These are phyloP conservation scores for Mesostigma viride DNA, from an alignment of 139 green algal genomes.

Conservation along the genomic window DNA sequence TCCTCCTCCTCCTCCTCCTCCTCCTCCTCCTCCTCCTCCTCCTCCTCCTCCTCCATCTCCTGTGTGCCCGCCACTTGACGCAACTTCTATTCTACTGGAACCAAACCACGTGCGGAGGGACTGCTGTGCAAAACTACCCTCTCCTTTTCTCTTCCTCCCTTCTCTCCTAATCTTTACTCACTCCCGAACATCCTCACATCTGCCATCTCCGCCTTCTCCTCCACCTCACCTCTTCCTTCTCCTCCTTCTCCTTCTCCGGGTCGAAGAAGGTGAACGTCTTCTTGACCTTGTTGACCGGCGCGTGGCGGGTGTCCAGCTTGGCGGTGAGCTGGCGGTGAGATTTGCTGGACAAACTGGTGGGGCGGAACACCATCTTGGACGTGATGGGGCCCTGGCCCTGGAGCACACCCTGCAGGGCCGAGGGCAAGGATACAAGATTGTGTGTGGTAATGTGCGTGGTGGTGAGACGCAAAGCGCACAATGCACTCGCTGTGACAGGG, in stretches of 20 bases:
- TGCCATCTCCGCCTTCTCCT: too few relatives aligned
- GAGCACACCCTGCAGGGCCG: slow-evolving; percentile 3
- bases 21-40: neutral
- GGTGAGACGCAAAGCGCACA: too few relatives aligned
- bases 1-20: neutral
- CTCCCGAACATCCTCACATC: slow-evolving; percentile 13
- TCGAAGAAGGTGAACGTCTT: slow-evolving; percentile 33
- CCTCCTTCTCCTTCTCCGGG: slow-evolving; percentile 48
- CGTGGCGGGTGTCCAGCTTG: slow-evolving; percentile 35
- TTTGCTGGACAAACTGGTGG: slow-evolving; percentile 44
- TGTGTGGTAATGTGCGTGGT: too few relatives aligned
- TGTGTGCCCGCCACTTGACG: neutral
- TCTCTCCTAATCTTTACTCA: neutral
- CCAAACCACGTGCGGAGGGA: neutral
- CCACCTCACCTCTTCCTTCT: too few relatives aligned
- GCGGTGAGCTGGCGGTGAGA: slow-evolving; percentile 49
- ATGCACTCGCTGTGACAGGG: too few relatives aligned
- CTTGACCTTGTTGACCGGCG: slow-evolving; percentile 32
- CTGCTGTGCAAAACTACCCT: neutral
- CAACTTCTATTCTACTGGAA: neutral
- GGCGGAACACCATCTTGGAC: slow-evolving; percentile 49
- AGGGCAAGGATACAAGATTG: too few relatives aligned
- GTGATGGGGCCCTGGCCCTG: slow-evolving; percentile 58
- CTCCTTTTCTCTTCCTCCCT: slow-evolving; percentile 26
- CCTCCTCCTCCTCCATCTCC: neutral